A percentile compares a stretch with the other conserved stretches of the same genome.
These are phyloP conservation scores for Sarocladium brachiariae DNA, from an alignment of 2,329 filamentous ascomycete species.

Conservation along the genomic window DNA sequence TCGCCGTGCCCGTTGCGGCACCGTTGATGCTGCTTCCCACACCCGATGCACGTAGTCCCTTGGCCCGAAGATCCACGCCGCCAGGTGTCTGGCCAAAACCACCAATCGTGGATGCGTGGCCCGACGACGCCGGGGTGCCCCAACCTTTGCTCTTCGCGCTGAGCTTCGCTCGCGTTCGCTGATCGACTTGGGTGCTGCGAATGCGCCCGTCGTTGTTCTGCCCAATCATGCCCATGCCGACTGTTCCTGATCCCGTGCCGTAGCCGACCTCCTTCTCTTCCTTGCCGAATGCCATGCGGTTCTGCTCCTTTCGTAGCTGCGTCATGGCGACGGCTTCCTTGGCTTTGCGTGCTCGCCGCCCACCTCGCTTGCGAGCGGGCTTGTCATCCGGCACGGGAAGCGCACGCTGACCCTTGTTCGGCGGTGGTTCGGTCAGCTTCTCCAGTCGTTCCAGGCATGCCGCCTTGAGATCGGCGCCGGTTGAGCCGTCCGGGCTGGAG, in stretches of 20 bases:
- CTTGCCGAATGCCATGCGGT: conserved; percentile 90
- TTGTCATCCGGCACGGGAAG: conserved; percentile 94
- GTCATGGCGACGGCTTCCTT: conserved; percentile 98
- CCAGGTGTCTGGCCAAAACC: conserved; percentile 62
- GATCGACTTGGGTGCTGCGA: conserved; percentile 81
- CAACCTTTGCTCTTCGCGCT: conserved; percentile 95
- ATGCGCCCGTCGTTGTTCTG: conserved; percentile 83
- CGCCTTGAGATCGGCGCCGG: conserved; percentile 73
- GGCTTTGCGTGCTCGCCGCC: conserved; percentile 80
- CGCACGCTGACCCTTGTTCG: conserved; percentile 80
- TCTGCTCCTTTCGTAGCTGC: conserved; percentile 90
- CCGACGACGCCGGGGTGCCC: conserved; percentile 60
- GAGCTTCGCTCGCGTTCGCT: conserved; percentile 86
- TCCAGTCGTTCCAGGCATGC: conserved; percentile 81
- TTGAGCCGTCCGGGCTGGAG: conserved; percentile 71
- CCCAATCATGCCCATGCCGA: conserved; percentile 93
- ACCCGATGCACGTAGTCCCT: conserved; percentile 73
- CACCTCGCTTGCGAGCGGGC: conserved; percentile 85
- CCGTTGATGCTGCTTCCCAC: conserved; percentile 63
- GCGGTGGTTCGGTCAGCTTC: conserved; percentile 85
- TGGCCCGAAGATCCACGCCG: conserved; percentile 65
- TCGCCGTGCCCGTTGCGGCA: conserved; percentile 62
- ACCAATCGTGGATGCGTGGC: conserved; percentile 61
- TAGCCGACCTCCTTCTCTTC: conserved; percentile 93
- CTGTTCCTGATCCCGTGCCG: conserved; percentile 75